Conservation (phyloP, 2,329 filamentous ascomycete species). For the Lomentospora prolificans region DNA sequence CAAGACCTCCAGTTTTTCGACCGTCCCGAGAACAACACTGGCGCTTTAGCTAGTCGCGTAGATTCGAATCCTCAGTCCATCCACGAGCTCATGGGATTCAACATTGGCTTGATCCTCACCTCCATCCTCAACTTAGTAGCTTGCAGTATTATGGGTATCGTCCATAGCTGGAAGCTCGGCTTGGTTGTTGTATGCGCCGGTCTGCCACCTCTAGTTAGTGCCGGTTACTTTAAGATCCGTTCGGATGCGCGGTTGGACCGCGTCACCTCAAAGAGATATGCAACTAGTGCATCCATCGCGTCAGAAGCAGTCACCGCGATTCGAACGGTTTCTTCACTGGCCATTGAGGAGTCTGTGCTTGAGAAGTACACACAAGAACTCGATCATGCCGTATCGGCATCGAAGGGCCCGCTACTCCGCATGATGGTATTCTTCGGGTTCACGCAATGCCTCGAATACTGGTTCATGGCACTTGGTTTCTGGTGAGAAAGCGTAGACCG, state of each 20-base stretch:
- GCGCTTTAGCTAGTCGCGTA: conserved; percentile 24
- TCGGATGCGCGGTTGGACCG: conserved; percentile 37
- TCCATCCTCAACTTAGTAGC: conserved; percentile 34
- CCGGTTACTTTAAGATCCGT: conserved; percentile 38
- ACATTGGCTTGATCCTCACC: conserved; percentile 36
- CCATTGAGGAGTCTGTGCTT: conserved; percentile 33
- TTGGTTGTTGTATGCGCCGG: conserved; percentile 36
- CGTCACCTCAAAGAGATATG: conserved; percentile 31
- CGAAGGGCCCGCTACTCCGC: conserved; percentile 21
- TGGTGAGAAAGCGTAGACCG: conserved; percentile 20
- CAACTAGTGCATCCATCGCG: conserved; percentile 36
- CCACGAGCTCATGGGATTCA: conserved; percentile 39
- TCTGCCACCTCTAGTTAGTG: conserved; percentile 31
- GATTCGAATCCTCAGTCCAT: conserved; percentile 21
- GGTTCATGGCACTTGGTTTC: conserved; percentile 28
- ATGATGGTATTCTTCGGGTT: conserved; percentile 32
- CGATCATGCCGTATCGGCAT: conserved; percentile 20
- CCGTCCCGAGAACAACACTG: conserved; percentile 24
- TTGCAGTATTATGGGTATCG: conserved; percentile 34
- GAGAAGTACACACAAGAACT: conserved; percentile 22
- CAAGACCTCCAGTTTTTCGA: conserved; percentile 44
- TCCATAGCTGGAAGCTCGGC: conserved; percentile 39
- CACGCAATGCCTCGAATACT: conserved; percentile 27
- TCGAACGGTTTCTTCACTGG: conserved; percentile 37
- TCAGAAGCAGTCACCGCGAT: conserved; percentile 40